Base-by-base conservation (phyloP, 1,139 yeast species). In the Pichia sp. region DNA sequence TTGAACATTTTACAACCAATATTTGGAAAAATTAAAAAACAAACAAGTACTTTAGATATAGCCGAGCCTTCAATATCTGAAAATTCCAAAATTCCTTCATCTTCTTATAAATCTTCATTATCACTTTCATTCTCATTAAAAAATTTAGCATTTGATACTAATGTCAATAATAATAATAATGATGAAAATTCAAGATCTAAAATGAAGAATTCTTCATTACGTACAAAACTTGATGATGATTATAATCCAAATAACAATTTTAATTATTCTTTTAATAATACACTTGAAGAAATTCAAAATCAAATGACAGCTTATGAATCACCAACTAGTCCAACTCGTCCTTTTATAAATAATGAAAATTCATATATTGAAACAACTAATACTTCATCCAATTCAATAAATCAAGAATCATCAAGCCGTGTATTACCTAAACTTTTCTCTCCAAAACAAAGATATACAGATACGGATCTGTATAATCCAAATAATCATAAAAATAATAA, bases 201-300 rank as follows among this genome's bases (percentile, higher is more conserved):
- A 15, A 34, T 29, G 3, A 37, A 40, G 20, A 15, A n/a, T 10
- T 22, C 39, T 13, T 31, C 41, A 16, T 11, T 30, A 19, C 21
- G 35, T 6, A 22, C 28, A 6, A 40, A 35, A 15, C 9, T 38
- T 4, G 56, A 55, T 16, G 60, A 57, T 18, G 60, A 55, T n/a
- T 58, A 58, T 40, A 56, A 57, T 41, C 50, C 61, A 14, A 50
- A 54, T 31, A 56, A 58, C 34, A 50, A 56, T 2, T 58, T 52
- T 42, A 58, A 57, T 33, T 58, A 56, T 38, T 56, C 61, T 0
- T 36, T 56, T 35, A 55, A 52, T 33, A 57, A 57, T 37, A 57
- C 62, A 2, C 47, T 57, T n/a, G 61, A 54, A 41, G 61, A 57
- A 40, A 57, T 57, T 19, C 60, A 56, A 33, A 49, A 54, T 40